Conservation (phyloP, 805 yeast genomes). For the Brettanomyces bruxellensis region DNA sequence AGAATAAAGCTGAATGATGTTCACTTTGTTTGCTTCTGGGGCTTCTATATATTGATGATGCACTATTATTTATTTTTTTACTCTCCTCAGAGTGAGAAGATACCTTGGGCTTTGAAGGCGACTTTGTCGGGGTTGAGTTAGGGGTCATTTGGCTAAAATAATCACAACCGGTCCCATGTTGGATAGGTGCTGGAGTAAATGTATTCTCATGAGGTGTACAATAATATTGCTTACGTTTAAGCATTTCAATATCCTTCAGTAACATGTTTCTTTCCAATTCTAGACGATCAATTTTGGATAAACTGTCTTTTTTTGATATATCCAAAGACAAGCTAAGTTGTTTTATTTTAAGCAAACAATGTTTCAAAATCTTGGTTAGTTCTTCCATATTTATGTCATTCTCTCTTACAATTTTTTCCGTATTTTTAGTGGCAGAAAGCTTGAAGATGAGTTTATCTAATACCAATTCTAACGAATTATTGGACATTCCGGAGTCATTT, state of each 20-base stretch:
- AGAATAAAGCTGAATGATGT: slow-evolving; percentile 9
- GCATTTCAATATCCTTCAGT: slow-evolving; percentile 17
- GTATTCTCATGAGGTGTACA: too few species aligned
- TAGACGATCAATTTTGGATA: slow-evolving; percentile 13
- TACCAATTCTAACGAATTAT: slow-evolving; percentile 11
- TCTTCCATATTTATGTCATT: slow-evolving; percentile 5
- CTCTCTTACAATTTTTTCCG: background rate
- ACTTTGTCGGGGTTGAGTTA: background rate
- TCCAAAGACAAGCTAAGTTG: slow-evolving; percentile 10
- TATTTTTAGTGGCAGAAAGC: background rate
- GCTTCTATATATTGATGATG: background rate
- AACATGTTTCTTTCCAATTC: slow-evolving; percentile 18
- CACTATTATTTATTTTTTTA: background rate
- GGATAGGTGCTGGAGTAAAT: background rate
- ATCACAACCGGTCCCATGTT: background rate
- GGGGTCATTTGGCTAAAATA: background rate
- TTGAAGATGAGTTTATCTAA: slow-evolving; percentile 7
- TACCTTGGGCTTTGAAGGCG: background rate
- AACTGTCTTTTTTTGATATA: slow-evolving; percentile 11
- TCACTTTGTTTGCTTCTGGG: background rate
- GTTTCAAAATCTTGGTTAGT: slow-evolving; percentile 4
- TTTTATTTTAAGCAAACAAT: slow-evolving; percentile 11
- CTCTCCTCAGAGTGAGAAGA: too few species aligned
- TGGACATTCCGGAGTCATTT: slow-evolving; percentile 14
- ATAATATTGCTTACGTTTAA: slow-evolving; percentile 7